Evolutionary conservation across 805 yeast species (phyloP).

Genomic region (Zygoascus biomembranicola): DNA sequence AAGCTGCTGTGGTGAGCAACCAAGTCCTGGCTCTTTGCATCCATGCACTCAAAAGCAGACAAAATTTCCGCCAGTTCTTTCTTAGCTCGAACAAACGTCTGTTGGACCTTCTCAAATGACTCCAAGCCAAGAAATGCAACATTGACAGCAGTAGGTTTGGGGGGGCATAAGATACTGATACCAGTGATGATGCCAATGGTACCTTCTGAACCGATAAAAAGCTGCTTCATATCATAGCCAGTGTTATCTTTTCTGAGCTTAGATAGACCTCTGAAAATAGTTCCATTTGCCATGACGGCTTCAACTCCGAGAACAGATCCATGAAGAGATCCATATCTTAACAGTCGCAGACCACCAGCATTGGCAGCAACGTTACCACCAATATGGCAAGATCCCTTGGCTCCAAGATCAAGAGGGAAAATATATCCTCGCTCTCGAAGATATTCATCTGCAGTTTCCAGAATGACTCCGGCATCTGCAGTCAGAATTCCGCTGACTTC

Average conservation of each 20-base stretch:
- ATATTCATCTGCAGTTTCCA: slow-evolving; percentile 75
- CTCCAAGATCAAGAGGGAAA: slow-evolving; percentile 91
- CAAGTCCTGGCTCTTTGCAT: slow-evolving; percentile 47
- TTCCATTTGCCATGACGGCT: slow-evolving; percentile 88
- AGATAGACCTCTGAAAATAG: slow-evolving; percentile 68
- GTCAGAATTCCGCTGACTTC: slow-evolving; percentile 74
- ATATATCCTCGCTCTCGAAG: slow-evolving; percentile 77
- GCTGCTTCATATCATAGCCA: slow-evolving; percentile 87
- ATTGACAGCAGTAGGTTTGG: slow-evolving; percentile 76
- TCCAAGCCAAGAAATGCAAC: slow-evolving; percentile 83
- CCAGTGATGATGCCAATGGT: slow-evolving; percentile 88
- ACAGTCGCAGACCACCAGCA: slow-evolving; percentile 87
- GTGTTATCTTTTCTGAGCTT: slow-evolving; percentile 91
- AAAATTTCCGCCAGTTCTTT: slow-evolving; percentile 73
- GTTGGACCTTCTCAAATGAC: slow-evolving; percentile 74
- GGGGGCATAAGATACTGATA: slow-evolving; percentile 80
- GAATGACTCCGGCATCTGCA: slow-evolving; percentile 83
- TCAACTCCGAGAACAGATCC: slow-evolving; percentile 88
- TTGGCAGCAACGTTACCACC: slow-evolving; percentile 95
- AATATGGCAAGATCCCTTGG: slow-evolving; percentile 93
- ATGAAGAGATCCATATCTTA: slow-evolving; percentile 87
- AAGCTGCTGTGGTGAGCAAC: slow-evolving; percentile 41
- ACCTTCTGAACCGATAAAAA: slow-evolving; percentile 92
- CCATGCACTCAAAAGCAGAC: slow-evolving; percentile 95
- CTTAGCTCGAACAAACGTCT: slow-evolving; percentile 72